Base-by-base conservation (phyloP, 2,329 filamentous ascomycete species). In the Diaporthe vaccinii region DNA sequence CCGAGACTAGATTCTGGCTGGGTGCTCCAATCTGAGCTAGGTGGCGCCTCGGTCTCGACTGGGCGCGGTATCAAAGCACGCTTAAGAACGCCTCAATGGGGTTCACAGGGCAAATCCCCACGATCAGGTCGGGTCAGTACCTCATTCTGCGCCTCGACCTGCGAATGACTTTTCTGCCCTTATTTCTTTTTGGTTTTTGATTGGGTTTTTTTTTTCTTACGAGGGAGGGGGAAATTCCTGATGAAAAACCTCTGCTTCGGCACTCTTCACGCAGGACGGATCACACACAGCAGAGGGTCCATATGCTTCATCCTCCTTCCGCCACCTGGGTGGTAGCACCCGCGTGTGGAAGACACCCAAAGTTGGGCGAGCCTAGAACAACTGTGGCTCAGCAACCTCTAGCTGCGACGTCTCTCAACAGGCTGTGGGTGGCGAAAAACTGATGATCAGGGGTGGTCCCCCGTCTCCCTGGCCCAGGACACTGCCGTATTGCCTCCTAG, bases 351-450 rank as follows among this genome's bases (percentile, higher is more conserved):
- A 31, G 25, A 72, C 41, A 49, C 31, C 31, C 44, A 36, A 55
- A 67, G 36, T 46, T 58, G 61, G 61, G 67, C 44, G 59, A 69
- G 77, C 75, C 77, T 77, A 78, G 78, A 78, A 77, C 74, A 76
- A 78, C 28, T 78, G 78, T 78, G 78, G 78, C 78, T 78, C 77
- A 77, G 76, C 65, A 55, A 69, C 20, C 15, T 69, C 65, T 73
- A 58, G 62, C 68, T 62, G 71, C 65, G 55, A 74, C 22, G 58
- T 67, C 71, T 31, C 73, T 53, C 70, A 71, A 55, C 36, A 31
- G 39, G 57, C 39, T 7, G 61, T 57, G 39, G 68, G 76, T 77
- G 76, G 76, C 76, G 72, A 77, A 76, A 65, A 53, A 46, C 34
- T 31, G 68, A 31, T 46, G 70, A 55, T 62, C 75, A 75, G 75